A percentile compares a stretch with the other conserved stretches of the same genome.
Conservation (phyloP, 164 flowering plant species). For the Vitis rotundifolia region DNA sequence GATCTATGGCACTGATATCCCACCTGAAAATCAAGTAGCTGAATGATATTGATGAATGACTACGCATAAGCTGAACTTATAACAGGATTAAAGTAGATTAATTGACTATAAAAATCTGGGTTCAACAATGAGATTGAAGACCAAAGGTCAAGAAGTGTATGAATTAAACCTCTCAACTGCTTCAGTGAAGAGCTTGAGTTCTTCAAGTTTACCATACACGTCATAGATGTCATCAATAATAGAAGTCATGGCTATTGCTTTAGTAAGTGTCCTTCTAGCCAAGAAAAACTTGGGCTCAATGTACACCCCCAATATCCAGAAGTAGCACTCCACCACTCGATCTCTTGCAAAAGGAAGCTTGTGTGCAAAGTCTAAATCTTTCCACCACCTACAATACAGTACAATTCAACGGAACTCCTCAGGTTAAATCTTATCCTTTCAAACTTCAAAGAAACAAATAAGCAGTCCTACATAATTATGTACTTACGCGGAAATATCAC, state of each 20-base stretch:
- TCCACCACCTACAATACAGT: conserved; percentile 40
- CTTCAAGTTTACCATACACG: conserved; percentile 22
- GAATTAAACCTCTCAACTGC: conserved; percentile 27
- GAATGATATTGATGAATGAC: not conserved
- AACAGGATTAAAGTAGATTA: too few species aligned
- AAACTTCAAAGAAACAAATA: too few species aligned
- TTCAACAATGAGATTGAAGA: too few species aligned
- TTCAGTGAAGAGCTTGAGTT: conserved; percentile 24
- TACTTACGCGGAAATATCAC: conserved; percentile 31
- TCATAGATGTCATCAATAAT: conserved; percentile 30
- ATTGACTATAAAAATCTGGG: too few species aligned
- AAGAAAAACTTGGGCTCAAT: conserved; percentile 31
- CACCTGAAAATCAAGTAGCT: conserved; percentile 30
- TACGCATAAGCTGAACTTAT: too few species aligned
- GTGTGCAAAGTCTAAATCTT: conserved; percentile 21
- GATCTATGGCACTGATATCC: conserved; percentile 25
- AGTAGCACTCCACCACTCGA: conserved; percentile 40
- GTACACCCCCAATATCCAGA: conserved; percentile 35
- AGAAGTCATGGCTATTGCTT: conserved; percentile 18
- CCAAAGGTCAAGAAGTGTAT: not conserved
- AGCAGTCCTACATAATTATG: too few species aligned
- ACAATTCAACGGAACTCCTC: not conserved
- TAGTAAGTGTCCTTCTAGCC: conserved; percentile 13
- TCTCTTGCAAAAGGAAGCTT: conserved; percentile 42
- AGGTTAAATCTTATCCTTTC: too few species aligned